Conservation (phyloP, 2,329 filamentous ascomycete genomes). For the Fusarium subtropicale region DNA sequence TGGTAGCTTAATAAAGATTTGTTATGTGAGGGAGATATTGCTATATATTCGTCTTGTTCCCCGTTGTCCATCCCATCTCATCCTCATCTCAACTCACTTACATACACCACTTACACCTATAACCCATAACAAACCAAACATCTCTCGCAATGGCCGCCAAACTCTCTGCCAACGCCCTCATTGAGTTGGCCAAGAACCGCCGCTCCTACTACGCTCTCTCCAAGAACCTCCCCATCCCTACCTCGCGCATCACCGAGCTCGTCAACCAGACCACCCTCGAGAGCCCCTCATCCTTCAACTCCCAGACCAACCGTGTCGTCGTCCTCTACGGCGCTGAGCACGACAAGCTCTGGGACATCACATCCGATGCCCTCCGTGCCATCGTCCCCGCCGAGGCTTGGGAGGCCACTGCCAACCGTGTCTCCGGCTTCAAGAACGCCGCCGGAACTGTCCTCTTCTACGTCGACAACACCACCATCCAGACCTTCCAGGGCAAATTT, state of each 20-base stretch:
- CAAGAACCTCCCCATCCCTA: conserved; percentile 67
- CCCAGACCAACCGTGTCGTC: conserved; percentile 81
- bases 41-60: conserved; percentile 29
- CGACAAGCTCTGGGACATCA: conserved; percentile 86
- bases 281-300: conserved; percentile 88
- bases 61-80: neutral
- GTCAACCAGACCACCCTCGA: conserved; percentile 73
- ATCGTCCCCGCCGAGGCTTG: conserved; percentile 75
- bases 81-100: conserved; percentile 21
- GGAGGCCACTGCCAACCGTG: conserved; percentile 60
- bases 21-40: conserved; percentile 8
- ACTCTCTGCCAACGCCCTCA: conserved; percentile 62
- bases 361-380: conserved; percentile 59
- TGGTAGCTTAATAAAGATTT: neutral
- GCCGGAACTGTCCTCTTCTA: conserved; percentile 92
- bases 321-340: conserved; percentile 86
- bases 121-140: conserved; percentile 15
- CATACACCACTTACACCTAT: conserved; percentile 10
- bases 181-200: conserved; percentile 74
- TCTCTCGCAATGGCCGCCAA: conserved; percentile 58
- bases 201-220: conserved; percentile 76
- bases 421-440: conserved; percentile 71
- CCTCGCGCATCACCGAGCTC: conserved; percentile 72
- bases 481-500: conserved; percentile 75
- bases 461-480: conserved; percentile 77